phyloP scores from a whole-genome alignment of 345 rosid genomes.

The Brassica rapa region DNA sequence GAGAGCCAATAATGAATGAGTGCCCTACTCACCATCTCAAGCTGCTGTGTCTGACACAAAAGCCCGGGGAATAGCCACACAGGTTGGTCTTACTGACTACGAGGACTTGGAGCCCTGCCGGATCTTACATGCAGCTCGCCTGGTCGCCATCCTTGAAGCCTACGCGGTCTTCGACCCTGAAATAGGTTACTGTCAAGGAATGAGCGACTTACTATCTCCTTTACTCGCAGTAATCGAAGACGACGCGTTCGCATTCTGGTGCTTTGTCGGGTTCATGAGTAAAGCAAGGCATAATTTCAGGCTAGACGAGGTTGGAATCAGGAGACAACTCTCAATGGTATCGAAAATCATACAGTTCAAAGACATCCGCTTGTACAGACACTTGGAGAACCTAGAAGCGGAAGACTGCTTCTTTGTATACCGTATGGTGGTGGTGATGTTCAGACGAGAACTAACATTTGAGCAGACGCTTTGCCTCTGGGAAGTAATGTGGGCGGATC shows the following conservation, averaged over 20 bases:
- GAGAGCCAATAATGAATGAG: constrained; percentile 86
- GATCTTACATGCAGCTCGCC: constrained; percentile 80
- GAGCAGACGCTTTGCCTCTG: constrained; percentile 92
- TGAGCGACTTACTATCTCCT: constrained; percentile 94
- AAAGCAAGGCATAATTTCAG: constrained; percentile 92
- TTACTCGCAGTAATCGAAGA: constrained; percentile 74
- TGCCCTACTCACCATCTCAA: constrained; percentile 65
- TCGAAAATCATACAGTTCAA: constrained; percentile 85
- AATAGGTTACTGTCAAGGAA: constrained; percentile 93
- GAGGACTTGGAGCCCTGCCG: constrained; percentile 83
- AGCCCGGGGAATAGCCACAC: constrained; percentile 61
- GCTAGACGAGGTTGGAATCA: constrained; percentile 90
- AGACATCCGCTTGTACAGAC: constrained; percentile 76
- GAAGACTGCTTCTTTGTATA: constrained; percentile 93
- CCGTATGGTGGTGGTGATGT: constrained; percentile 92
- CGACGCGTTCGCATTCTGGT: constrained; percentile 86
- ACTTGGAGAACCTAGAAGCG: constrained; percentile 89
- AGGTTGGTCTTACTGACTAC: constrained; percentile 70
- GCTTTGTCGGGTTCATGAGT: constrained; percentile 91
- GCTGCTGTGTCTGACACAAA: constrained; percentile 57
- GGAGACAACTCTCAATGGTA: constrained; percentile 75
- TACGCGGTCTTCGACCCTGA: constrained; percentile 83
- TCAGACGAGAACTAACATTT: constrained; percentile 75
- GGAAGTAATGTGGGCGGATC: constrained; percentile 99
- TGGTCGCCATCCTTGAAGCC: constrained; percentile 87